Evolutionary conservation across 441 rosid genomes (phyloP).

Genomic region (Pelargonium cotyledonis): DNA sequence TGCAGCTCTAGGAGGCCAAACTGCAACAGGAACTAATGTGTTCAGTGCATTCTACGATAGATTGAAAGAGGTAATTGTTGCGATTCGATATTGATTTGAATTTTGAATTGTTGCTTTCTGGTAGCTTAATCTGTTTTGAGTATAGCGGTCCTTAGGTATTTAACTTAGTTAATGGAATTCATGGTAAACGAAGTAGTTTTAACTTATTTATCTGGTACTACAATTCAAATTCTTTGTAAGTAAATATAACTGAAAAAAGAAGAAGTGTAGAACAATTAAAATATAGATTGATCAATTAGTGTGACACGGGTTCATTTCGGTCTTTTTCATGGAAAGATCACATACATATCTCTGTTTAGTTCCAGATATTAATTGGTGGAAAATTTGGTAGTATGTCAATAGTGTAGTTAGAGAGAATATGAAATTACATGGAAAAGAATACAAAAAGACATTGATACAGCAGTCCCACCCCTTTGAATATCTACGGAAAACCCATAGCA

Average conservation of each 20-base stretch:
- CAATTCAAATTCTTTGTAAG: too few relatives aligned
- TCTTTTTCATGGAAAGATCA: not conserved
- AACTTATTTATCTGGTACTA: too few relatives aligned
- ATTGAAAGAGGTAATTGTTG: conserved; percentile 65
- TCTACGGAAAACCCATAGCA: too few relatives aligned
- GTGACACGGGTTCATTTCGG: not conserved
- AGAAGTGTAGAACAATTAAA: not conserved
- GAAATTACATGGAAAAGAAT: too few relatives aligned
- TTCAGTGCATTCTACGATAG: conserved; percentile 87
- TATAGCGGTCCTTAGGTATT: too few relatives aligned
- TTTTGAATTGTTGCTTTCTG: not conserved
- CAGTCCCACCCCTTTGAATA: too few relatives aligned
- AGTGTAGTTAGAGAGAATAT: too few relatives aligned
- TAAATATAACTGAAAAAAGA: too few relatives aligned
- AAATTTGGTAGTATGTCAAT: too few relatives aligned
- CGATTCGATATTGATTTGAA: not conserved
- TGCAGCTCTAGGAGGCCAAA: conserved; percentile 89
- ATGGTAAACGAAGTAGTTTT: too few relatives aligned
- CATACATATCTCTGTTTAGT: not conserved
- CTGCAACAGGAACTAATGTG: conserved; percentile 65
- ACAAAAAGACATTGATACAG: too few relatives aligned
- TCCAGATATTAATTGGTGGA: not conserved
- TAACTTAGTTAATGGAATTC: too few relatives aligned
- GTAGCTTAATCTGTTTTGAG: not conserved
- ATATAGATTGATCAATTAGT: not conserved